Evolutionary conservation across 2,329 filamentous ascomycete species (phyloP).

Genomic region (Aureobasidium musti): DNA sequence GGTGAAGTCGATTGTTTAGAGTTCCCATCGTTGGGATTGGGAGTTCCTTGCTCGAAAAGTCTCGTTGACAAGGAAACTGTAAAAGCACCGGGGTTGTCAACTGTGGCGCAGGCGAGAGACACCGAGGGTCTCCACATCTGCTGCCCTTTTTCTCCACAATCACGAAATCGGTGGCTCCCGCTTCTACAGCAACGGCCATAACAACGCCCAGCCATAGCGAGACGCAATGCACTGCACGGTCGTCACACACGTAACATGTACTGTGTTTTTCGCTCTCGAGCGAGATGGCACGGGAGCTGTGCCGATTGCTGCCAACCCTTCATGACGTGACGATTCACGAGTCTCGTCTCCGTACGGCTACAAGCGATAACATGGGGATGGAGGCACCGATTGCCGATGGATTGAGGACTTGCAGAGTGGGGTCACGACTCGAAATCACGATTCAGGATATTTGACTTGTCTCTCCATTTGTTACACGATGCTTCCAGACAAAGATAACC

Average conservation of each 20-base stretch:
- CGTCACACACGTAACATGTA: not conserved
- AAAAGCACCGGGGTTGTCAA: slow-evolving; percentile 2
- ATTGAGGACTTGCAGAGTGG: not conserved
- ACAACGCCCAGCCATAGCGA: not conserved
- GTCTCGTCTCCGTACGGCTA: not conserved
- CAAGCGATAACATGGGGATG: not conserved
- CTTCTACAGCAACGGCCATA: slow-evolving; percentile 20
- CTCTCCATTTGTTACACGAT: not conserved
- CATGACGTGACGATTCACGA: slow-evolving; percentile 8
- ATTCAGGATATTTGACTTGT: not conserved
- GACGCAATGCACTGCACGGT: slow-evolving; percentile 9
- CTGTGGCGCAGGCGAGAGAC: not conserved
- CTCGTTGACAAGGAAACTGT: not conserved
- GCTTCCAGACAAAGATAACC: not conserved
- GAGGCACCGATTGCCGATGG: not conserved
- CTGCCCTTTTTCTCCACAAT: not conserved
- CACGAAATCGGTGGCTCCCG: slow-evolving; percentile 11
- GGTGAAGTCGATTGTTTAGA: not conserved
- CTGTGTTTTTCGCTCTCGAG: not conserved
- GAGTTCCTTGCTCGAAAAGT: not conserved
- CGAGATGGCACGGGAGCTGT: not conserved
- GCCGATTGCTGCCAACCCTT: not conserved
- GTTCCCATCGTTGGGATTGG: not conserved
- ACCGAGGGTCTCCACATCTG: not conserved
- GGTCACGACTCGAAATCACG: not conserved